A percentile compares a stretch with the other conserved stretches of the same genome.
These are phyloP conservation scores for Irpex sp. DNA, from an alignment of 1,284 basidiomycete genomes.

Conservation along the genomic window DNA sequence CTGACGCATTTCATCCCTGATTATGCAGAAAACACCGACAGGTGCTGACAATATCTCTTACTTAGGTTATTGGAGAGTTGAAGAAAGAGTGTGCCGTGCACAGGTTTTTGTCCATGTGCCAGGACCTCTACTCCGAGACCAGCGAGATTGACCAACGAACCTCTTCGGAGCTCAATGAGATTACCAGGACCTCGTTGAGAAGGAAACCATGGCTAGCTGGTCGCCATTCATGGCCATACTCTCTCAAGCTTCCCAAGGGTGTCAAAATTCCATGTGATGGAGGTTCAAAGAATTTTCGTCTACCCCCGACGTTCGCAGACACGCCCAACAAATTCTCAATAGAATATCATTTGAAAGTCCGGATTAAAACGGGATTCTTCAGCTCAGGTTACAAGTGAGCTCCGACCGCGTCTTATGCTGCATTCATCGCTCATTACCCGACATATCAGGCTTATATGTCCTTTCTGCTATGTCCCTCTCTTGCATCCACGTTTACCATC, in stretches of 20 bases:
- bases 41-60: neutral
- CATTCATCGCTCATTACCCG: constrained; percentile 3
- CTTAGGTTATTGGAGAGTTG: constrained; percentile 13
- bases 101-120: constrained; percentile 41
- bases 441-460: constrained; percentile 16
- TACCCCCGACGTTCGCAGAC: constrained; percentile 49
- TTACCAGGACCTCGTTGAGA: constrained; percentile 18
- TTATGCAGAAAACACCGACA: neutral
- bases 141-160: neutral
- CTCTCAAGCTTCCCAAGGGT: constrained; percentile 38
- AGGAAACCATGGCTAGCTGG: constrained; percentile 40
- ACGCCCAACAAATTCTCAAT: constrained; percentile 41
- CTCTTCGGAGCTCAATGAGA: neutral
- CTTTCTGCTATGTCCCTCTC: constrained; percentile 39
- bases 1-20: neutral
- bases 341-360: constrained; percentile 46
- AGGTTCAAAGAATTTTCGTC: constrained; percentile 24
- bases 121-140: constrained; percentile 8
- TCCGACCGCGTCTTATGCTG: constrained; percentile 4
- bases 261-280: constrained; percentile 23
- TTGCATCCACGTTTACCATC: constrained; percentile 42
- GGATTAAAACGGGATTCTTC: constrained; percentile 41
- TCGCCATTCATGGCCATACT: constrained; percentile 43
- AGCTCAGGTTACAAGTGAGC: constrained; percentile 22
- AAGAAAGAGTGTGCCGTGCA: constrained; percentile 35